phyloP scores from a whole-genome alignment of 345 rosid species.

The Eucalyptus rudis region DNA sequence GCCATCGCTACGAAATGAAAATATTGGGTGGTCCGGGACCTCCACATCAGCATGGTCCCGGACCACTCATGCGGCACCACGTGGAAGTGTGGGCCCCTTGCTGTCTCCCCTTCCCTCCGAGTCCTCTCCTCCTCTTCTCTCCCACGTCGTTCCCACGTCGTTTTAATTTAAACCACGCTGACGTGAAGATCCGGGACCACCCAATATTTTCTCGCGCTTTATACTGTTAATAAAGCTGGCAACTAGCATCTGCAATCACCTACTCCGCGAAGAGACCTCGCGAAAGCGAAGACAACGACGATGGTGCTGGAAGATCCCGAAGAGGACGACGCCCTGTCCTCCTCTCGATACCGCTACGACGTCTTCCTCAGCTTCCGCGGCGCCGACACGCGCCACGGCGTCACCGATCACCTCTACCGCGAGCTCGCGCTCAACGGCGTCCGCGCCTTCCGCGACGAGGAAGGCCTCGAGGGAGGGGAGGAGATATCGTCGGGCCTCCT shows the following conservation, averaged over 20 bases:
- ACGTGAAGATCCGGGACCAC: too few relatives aligned
- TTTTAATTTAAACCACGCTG: too few relatives aligned
- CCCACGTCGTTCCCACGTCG: too few relatives aligned
- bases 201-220: too few relatives aligned
- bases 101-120: too few relatives aligned
- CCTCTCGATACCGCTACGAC: constrained; percentile 4
- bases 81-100: too few relatives aligned
- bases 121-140: too few relatives aligned
- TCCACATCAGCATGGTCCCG: too few relatives aligned
- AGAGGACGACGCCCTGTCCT: neutral
- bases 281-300: neutral
- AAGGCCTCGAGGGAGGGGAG: neutral
- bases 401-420: neutral
- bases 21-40: too few relatives aligned
- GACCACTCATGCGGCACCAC: too few relatives aligned
- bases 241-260: neutral
- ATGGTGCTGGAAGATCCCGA: neutral
- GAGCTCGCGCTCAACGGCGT: neutral
- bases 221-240: accelerated
- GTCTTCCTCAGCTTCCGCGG: constrained; percentile 23
- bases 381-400: constrained; percentile 5
- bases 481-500: neutral
- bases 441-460: constrained; percentile 1
- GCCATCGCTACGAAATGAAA: neutral
- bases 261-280: neutral